Conservation (phyloP, 2,329 filamentous ascomycete genomes). For the Penicillium sp. region DNA sequence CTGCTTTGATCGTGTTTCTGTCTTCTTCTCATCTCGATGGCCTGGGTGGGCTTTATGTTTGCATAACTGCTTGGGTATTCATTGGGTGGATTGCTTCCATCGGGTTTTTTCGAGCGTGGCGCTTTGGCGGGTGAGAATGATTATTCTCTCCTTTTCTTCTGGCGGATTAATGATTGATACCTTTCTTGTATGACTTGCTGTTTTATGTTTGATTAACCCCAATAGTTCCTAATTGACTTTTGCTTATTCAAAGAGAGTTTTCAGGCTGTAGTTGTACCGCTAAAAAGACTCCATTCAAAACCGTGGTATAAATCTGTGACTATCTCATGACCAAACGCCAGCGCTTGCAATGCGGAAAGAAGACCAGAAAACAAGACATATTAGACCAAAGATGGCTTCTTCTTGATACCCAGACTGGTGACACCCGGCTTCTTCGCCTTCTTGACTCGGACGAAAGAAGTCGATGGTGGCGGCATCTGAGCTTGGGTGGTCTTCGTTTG, state of each 20-base stretch:
- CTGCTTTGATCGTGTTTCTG: slow-evolving; percentile 16
- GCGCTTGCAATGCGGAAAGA: slow-evolving; percentile 12
- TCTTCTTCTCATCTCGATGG: slow-evolving; percentile 3
- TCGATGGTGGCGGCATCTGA: slow-evolving; percentile 55
- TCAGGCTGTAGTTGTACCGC: slow-evolving; percentile 4
- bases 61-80: slow-evolving; percentile 15
- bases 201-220: slow-evolving; percentile 13
- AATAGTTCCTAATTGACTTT: slow-evolving; percentile 15
- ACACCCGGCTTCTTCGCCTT: slow-evolving; percentile 87
- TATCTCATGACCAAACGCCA: slow-evolving; percentile 16
- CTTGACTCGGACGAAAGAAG: slow-evolving; percentile 70
- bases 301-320: background rate
- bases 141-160: slow-evolving; percentile 11
- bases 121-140: slow-evolving; percentile 20
- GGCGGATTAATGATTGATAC: slow-evolving; percentile 19
- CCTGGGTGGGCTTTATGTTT: slow-evolving; percentile 5
- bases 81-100: slow-evolving; percentile 12
- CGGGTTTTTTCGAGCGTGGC: slow-evolving; percentile 27
- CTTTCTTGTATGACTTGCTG: slow-evolving; percentile 22
- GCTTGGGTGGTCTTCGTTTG: slow-evolving; percentile 29
- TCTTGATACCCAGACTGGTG: slow-evolving; percentile 81
- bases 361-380: background rate
- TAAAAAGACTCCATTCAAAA: background rate
- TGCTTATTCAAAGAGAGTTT: slow-evolving; percentile 15
- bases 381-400: slow-evolving; percentile 62